These are phyloP conservation scores for Emergomyces pasteurianus DNA, from an alignment of 2,329 filamentous ascomycete genomes.

Conservation along the genomic window DNA sequence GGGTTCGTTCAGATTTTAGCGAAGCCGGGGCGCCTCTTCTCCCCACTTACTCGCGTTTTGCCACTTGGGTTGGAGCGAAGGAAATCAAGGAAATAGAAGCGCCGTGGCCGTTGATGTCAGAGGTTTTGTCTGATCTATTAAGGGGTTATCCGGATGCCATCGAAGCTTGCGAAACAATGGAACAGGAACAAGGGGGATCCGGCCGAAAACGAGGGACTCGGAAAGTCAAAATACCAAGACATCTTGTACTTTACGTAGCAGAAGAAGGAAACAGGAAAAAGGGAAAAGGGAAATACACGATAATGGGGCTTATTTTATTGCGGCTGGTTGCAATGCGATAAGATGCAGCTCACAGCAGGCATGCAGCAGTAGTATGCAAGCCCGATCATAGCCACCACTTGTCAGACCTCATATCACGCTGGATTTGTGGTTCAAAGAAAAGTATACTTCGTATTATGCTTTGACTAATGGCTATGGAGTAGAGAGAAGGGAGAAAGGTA, in stretches of 20 bases:
- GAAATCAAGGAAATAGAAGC: background rate
- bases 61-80: background rate
- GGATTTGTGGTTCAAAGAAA: too few species aligned
- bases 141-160: too few species aligned
- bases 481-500: too few species aligned
- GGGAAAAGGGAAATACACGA: background rate
- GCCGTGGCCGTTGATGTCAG: background rate
- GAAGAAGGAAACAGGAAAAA: background rate
- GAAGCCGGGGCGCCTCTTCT: background rate
- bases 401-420: too few species aligned
- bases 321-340: background rate
- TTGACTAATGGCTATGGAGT: too few species aligned
- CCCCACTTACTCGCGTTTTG: background rate
- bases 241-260: too few species aligned
- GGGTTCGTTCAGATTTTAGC: background rate
- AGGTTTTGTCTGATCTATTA: background rate
- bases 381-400: background rate
- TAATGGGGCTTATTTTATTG: background rate
- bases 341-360: too few species aligned
- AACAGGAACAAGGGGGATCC: background rate
- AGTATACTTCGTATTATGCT: too few species aligned
- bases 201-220: background rate
- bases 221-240: background rate
- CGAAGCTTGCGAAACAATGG: background rate
- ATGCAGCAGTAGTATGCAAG: background rate